Base-by-base conservation (phyloP, 768 basidiomycete genomes). In the Termitomyces eurrhizus region DNA sequence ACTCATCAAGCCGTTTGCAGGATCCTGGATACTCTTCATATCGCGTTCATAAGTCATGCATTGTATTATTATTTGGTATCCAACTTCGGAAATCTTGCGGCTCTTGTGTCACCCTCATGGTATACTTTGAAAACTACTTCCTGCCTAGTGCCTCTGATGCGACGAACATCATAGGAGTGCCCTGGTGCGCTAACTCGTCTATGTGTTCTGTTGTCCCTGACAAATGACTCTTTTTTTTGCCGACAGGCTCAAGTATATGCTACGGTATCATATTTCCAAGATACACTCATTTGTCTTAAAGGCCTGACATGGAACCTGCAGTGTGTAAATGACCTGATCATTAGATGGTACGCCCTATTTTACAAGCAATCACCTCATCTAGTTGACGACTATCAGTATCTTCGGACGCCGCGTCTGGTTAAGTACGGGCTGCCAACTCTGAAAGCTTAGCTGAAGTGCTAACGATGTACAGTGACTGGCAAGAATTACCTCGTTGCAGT, bases 371-470 rank as follows among this genome's bases (percentile, higher is more conserved):
- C 7, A 4, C 8, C 16, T 35, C 35, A 7, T 24, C 8, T 21
- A 37, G 37, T 24, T 37, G 21, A 26, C 14, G 36, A 3, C 13
- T 3, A 24, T 37, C 21, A 73, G 72, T 49, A 59, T 72, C 35
- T 71, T 69, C 57, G 67, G 61, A 11, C 59, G 67, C 36, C 66
- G 72, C 24, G 72, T 71, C 13, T 73, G 68, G 68, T 55, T 68
- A n/a, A 61, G 72, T 71, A 56, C 41, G 71, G 24, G 4, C 14
- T 58, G 26, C 46, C 42, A 14, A 18, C 13, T 26, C 46, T 57
- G 2, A 36, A 49, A 57, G n/a, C 14, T 26, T 26, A 33, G 13
- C 26, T 7, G 9, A 26, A 26, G 8, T 37, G 29, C 46, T 57
- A 18, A 29, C 1, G n/a, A 49, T 16, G 8, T 7, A 37, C 14